These are phyloP conservation scores for Rhodamnia argentea DNA, from an alignment of 345 rosid genomes.

Conservation along the genomic window DNA sequence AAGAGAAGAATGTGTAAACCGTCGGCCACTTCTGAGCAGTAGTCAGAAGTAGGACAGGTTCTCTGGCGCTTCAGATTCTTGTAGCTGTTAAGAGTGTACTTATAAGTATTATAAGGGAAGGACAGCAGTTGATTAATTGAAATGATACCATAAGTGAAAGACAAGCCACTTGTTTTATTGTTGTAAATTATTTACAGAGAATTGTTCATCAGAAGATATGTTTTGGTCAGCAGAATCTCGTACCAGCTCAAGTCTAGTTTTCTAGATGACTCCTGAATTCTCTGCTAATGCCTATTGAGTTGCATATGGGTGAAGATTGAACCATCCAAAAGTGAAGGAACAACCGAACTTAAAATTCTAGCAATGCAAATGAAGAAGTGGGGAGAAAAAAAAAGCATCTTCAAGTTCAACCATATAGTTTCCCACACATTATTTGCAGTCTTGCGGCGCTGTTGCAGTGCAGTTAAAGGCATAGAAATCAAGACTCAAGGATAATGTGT, in stretches of 20 bases:
- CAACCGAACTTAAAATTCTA: neutral
- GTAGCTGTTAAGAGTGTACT: neutral
- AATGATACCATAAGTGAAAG: neutral
- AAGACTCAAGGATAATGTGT: neutral
- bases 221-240: neutral
- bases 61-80: neutral
- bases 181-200: neutral
- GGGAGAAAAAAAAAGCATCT: neutral
- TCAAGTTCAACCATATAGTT: neutral
- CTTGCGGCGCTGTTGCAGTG: neutral
- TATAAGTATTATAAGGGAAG: neutral
- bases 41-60: neutral
- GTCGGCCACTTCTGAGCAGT: neutral
- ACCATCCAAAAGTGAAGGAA: neutral
- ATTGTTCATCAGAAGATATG: neutral
- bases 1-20: neutral
- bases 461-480: neutral
- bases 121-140: neutral
- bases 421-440: neutral
- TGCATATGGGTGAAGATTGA: neutral
- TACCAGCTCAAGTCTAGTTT: neutral
- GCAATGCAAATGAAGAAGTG: neutral
- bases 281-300: neutral
- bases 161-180: neutral
- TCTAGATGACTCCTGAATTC: neutral